Evolutionary conservation across 2,329 filamentous ascomycete species (phyloP).

Genomic region (Trichoderma gracile): DNA sequence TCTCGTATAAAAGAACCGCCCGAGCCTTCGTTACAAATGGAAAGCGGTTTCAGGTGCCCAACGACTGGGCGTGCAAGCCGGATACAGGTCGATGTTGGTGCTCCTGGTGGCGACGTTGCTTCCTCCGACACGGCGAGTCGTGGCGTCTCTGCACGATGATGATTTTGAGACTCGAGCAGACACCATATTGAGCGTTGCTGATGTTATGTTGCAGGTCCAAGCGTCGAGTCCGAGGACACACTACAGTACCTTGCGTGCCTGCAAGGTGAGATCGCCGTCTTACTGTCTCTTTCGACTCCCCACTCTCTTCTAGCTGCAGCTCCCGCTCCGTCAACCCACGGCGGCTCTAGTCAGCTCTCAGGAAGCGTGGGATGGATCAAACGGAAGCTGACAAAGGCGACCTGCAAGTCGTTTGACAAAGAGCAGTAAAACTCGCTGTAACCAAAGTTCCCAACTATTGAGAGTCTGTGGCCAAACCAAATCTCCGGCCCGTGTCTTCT

Average conservation of each 20-base stretch:
- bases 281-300: background rate
- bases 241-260: background rate
- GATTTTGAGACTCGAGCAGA: too few relatives aligned
- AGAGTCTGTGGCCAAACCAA: background rate
- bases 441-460: too few relatives aligned
- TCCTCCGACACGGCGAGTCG: background rate
- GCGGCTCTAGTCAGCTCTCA: conserved; percentile 21
- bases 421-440: too few relatives aligned
- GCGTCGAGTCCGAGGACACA: background rate
- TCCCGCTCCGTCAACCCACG: conserved; percentile 3
- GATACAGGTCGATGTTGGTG: background rate
- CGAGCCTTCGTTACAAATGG: background rate
- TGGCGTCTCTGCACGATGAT: too few relatives aligned
- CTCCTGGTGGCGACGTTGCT: background rate
- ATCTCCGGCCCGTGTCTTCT: too few relatives aligned
- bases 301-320: conserved; percentile 4
- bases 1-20: background rate
- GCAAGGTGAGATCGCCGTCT: background rate
- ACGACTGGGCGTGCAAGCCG: background rate
- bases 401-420: too few relatives aligned
- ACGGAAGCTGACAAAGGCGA: conserved; percentile 5
- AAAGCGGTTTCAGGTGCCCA: conserved; percentile 9
- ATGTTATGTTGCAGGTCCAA: too few relatives aligned
- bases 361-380: conserved; percentile 15
- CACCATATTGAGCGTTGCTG: too few relatives aligned